Percentiles rank a stretch among this genome's conserved stretches.
Conservation (phyloP, 2,329 filamentous ascomycete species). For the Trichoderma gracile region DNA sequence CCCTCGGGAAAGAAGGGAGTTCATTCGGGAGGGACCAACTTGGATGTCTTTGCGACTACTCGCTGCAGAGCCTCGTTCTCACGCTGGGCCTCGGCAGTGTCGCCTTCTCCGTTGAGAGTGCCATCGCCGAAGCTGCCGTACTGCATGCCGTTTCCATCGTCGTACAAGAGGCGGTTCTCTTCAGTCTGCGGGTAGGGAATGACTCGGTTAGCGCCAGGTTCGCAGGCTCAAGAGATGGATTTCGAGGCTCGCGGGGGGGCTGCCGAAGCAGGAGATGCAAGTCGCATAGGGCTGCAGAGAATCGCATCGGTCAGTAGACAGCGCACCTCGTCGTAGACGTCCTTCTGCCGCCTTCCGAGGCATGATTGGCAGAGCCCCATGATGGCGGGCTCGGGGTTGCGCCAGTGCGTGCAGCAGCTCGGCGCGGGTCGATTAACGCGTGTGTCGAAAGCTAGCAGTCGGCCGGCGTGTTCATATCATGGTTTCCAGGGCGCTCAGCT, state of each 20-base stretch:
- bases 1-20: neutral
- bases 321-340: conserved; percentile 57
- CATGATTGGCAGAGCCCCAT: conserved; percentile 66
- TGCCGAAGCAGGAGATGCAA: no score
- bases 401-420: conserved; percentile 31
- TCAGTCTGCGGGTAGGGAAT: conserved; percentile 48
- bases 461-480: conserved; percentile 10
- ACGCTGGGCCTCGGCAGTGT: conserved; percentile 62
- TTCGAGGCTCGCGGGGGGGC: no score
- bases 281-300: neutral
- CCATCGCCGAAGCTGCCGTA: conserved; percentile 65
- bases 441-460: neutral
- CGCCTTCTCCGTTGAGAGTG: conserved; percentile 55
- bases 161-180: conserved; percentile 60
- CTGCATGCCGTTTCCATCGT: conserved; percentile 59
- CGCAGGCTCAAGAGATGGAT: no score
- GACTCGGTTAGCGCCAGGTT: conserved; percentile 23
- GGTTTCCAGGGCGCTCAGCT: neutral
- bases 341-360: conserved; percentile 53
- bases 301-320: neutral
- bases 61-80: conserved; percentile 65
- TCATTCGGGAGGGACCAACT: conserved; percentile 47
- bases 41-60: conserved; percentile 64
- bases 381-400: conserved; percentile 25
- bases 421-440: conserved; percentile 26